These are phyloP conservation scores for Exutisphaerella laricina DNA, from an alignment of 2,329 filamentous ascomycete species.

Conservation along the genomic window DNA sequence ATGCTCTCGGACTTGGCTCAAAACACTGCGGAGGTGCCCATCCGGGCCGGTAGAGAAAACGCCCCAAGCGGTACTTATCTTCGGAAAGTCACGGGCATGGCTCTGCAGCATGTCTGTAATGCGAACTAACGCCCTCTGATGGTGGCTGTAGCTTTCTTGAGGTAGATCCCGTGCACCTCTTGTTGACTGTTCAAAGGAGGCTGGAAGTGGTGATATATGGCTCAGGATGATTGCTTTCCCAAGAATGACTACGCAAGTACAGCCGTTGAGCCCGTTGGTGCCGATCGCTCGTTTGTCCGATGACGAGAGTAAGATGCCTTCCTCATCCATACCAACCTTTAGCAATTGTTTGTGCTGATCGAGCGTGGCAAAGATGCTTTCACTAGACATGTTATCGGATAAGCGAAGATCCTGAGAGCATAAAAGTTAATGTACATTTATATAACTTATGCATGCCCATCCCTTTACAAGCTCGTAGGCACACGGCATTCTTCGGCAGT, in stretches of 20 bases:
- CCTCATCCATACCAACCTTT: too few species aligned
- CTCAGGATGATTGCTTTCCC: not conserved
- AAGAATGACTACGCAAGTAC: not conserved
- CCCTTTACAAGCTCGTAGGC: too few species aligned
- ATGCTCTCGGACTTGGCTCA: not conserved
- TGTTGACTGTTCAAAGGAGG: not conserved
- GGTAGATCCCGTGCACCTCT: not conserved
- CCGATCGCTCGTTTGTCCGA: too few species aligned
- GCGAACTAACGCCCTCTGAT: not conserved
- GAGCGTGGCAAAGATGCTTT: too few species aligned
- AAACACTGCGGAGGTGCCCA: not conserved
- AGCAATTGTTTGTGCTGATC: too few species aligned
- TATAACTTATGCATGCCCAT: too few species aligned
- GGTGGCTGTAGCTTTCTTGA: too few species aligned
- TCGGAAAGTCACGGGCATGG: not conserved
- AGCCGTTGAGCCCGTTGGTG: slow-evolving; percentile 1
- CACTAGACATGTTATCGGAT: too few species aligned
- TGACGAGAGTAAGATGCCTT: too few species aligned
- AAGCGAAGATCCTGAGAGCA: too few species aligned
- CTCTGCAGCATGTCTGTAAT: not conserved
- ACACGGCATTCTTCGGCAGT: too few species aligned
- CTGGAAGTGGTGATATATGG: slow-evolving; percentile 2
- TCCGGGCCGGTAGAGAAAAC: not conserved
- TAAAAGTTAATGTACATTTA: too few species aligned
- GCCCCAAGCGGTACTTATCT: not conserved